phyloP scores from a whole-genome alignment of 73 alveolate species.

The Durusdinium trenchii region DNA sequence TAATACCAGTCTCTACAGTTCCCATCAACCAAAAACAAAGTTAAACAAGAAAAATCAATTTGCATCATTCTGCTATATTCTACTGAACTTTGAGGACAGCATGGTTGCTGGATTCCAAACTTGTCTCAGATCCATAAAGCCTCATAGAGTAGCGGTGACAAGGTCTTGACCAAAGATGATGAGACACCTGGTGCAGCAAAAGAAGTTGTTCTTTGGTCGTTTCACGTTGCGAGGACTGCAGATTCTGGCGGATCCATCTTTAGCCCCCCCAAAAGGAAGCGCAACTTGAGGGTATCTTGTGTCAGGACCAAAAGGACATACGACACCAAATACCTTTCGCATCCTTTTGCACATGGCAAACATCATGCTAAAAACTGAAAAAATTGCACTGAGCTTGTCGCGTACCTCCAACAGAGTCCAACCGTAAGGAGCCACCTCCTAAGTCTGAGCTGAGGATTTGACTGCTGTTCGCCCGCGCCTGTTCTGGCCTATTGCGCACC shows the following conservation, averaged over 20 bases:
- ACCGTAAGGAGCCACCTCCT: constrained; percentile 69
- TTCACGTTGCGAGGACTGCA: no score
- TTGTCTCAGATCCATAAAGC: not conserved
- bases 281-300: not conserved
- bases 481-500: not conserved
- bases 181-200: constrained; percentile 27
- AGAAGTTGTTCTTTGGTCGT: no score
- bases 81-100: no score
- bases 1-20: no score
- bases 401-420: constrained; percentile 82
- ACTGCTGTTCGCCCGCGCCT: no score
- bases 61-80: no score
- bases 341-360: not conserved
- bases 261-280: not conserved
- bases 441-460: not conserved
- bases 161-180: not conserved
- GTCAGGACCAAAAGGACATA: not conserved
- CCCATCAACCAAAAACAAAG: not conserved
- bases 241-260: no score
- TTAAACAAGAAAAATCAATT: not conserved
- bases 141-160: constrained; percentile 58
- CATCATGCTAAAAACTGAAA: not conserved
- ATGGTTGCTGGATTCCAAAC: no score
- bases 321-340: no score
- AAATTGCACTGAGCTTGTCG: not conserved